Conservation (phyloP, 2,329 filamentous ascomycete species). For the Diplocarpon rosae region DNA sequence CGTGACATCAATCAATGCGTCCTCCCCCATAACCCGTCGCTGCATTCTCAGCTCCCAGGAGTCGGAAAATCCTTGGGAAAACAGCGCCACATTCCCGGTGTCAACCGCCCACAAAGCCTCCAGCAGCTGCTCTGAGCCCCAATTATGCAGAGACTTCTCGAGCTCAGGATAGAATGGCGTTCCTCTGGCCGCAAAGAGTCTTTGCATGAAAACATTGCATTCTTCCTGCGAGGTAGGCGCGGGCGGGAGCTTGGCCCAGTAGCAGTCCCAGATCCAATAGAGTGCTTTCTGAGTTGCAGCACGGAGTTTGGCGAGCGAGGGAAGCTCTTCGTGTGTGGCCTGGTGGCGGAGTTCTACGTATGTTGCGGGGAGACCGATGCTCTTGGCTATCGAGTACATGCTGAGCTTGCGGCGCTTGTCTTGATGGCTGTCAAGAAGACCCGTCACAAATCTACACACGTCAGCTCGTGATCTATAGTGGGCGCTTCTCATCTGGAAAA, state of each 20-base stretch:
- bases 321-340: constrained; percentile 80
- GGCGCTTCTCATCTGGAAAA: not conserved
- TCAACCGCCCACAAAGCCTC: constrained; percentile 18
- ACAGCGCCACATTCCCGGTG: not conserved
- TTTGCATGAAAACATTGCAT: constrained; percentile 18
- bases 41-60: constrained; percentile 30
- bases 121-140: constrained; percentile 17
- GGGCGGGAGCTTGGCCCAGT: constrained; percentile 51
- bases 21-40: constrained; percentile 29
- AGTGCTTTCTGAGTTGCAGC: constrained; percentile 59
- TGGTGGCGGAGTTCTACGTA: constrained; percentile 88
- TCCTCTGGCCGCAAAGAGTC: constrained; percentile 16
- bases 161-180: constrained; percentile 13
- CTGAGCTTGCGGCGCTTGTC: constrained; percentile 54
- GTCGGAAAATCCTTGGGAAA: constrained; percentile 7
- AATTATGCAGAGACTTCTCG: constrained; percentile 7
- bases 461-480: constrained; percentile 3
- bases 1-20: not conserved
- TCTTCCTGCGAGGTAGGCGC: constrained; percentile 10
- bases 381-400: constrained; percentile 63
- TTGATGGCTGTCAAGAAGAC: constrained; percentile 64
- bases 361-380: constrained; percentile 57
- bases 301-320: constrained; percentile 62
- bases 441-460: constrained; percentile 59
- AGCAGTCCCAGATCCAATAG: constrained; percentile 80